Base-by-base conservation (phyloP, 1,284 basidiomycete genomes). In the Papiliotrema flavescens region DNA sequence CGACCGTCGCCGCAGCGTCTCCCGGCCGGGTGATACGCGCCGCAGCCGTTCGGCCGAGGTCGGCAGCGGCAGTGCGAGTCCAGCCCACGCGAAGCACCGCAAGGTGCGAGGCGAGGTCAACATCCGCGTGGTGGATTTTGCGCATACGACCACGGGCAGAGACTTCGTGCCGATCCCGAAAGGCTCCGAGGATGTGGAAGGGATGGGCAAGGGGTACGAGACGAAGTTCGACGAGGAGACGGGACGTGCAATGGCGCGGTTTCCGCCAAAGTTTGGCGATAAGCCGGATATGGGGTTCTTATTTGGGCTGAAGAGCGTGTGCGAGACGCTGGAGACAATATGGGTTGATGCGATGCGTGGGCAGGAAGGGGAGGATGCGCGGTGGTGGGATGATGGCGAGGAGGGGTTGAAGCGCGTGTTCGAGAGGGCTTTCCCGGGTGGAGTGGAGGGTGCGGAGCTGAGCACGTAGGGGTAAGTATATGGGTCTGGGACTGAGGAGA, bases 41-140 rank as follows among this genome's bases (percentile, higher is more conserved):
- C 24, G 49, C 9, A 40, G 51, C 24, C 61, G 56, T 42, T 56
- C 56, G 9, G 54, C 41, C n/a, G 22, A 53, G 47, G 49, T 54
- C 56, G 3, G 47, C 59, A 59, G 22, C 52, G 3, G 47, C 59
- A 59, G 22, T 51, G 61, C 23, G 60, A 66, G 20, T 61, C 55
- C 36, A 44, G 51, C 22, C 43, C 50, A 40, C 24, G 3, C 24
- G 22, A 15, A 52, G 43, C 28, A 36, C 35, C 51, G n/a, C 20
- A 49, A 17, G 37, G 55, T 51, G 39, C 34, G 34, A 51, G 96
- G 96, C 40, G 92, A 96, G 75, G 84, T 98, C 56, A 92, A 90
- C 67, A 89, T 98, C 61, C 89, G 94, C 26, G 86, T 99, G 54
- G 96, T 99, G 56, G 95, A 99, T 76, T 99, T 99, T 78, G 96